Evolutionary conservation across 2,329 filamentous ascomycete species (phyloP).

Genomic region (Colletotrichum cordylinicola): DNA sequence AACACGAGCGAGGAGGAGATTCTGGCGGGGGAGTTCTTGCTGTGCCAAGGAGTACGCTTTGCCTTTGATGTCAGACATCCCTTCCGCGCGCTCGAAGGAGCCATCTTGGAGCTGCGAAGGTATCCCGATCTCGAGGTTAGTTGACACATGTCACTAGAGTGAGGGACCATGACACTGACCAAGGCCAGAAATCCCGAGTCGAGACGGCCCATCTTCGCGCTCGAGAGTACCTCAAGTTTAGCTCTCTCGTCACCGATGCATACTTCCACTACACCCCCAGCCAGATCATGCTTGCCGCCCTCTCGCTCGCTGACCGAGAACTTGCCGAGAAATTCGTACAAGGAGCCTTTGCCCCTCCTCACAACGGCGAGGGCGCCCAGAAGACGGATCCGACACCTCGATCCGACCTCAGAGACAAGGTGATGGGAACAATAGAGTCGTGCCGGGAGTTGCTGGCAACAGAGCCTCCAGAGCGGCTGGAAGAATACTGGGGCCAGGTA

Average conservation of each 20-base stretch:
- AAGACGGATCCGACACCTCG: slow-evolving; percentile 28
- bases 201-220: slow-evolving; percentile 74
- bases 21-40: slow-evolving; percentile 87
- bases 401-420: slow-evolving; percentile 47
- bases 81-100: slow-evolving; percentile 85
- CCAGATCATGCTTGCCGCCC: slow-evolving; percentile 88
- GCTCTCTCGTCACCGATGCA: slow-evolving; percentile 87
- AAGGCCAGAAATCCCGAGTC: slow-evolving; percentile 46
- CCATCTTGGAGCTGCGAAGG: slow-evolving; percentile 80
- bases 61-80: slow-evolving; percentile 94
- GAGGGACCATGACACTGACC: neutral
- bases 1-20: slow-evolving; percentile 81
- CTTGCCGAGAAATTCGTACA: slow-evolving; percentile 58
- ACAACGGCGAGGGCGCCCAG: slow-evolving; percentile 16
- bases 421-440: slow-evolving; percentile 51
- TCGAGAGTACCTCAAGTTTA: slow-evolving; percentile 76
- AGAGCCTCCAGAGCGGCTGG: slow-evolving; percentile 62
- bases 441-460: slow-evolving; percentile 62
- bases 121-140: slow-evolving; percentile 65
- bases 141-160: slow-evolving; percentile 22
- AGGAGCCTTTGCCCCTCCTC: slow-evolving; percentile 31
- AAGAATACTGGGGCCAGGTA: slow-evolving; percentile 60
- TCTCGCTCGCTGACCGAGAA: slow-evolving; percentile 75
- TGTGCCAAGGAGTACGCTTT: slow-evolving; percentile 92
- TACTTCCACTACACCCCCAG: slow-evolving; percentile 96